Conservation (phyloP, 352 stramenopile species). For the Phytophthora sp. region DNA sequence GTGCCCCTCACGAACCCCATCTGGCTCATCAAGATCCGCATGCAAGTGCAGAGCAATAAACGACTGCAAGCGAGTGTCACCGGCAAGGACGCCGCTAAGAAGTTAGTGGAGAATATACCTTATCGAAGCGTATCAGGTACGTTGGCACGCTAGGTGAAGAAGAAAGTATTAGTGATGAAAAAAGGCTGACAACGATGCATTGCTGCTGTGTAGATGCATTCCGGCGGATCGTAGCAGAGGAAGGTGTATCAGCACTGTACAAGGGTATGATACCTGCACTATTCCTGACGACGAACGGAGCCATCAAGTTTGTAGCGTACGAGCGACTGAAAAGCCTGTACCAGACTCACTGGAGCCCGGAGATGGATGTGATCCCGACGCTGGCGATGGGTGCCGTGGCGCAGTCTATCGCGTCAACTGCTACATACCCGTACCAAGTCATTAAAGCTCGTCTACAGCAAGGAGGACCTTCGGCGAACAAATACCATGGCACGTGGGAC, state of each 20-base stretch:
- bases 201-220: slow-evolving; percentile 81
- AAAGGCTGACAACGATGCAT: neutral
- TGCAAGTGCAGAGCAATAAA: slow-evolving; percentile 90
- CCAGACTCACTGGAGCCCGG: slow-evolving; percentile 55
- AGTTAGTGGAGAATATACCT: slow-evolving; percentile 60
- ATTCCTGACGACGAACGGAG: slow-evolving; percentile 96
- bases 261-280: slow-evolving; percentile 95
- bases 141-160: neutral
- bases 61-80: slow-evolving; percentile 44
- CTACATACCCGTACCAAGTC: slow-evolving; percentile 96
- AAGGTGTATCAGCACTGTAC: slow-evolving; percentile 95
- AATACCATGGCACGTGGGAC: slow-evolving; percentile 92
- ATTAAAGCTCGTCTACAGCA: slow-evolving; percentile 97
- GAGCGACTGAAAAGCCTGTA: slow-evolving; percentile 76
- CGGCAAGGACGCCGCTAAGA: slow-evolving; percentile 62
- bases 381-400: slow-evolving; percentile 82
- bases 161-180: neutral
- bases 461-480: slow-evolving; percentile 67
- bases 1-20: slow-evolving; percentile 98
- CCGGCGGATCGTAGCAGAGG: slow-evolving; percentile 93
- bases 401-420: slow-evolving; percentile 83
- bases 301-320: slow-evolving; percentile 94
- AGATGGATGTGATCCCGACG: slow-evolving; percentile 77
- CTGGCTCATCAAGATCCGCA: slow-evolving; percentile 98
- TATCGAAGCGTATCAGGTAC: slow-evolving; percentile 73